Conservation (phyloP, 805 yeast species). For the Hanseniaspora taiwanica region DNA sequence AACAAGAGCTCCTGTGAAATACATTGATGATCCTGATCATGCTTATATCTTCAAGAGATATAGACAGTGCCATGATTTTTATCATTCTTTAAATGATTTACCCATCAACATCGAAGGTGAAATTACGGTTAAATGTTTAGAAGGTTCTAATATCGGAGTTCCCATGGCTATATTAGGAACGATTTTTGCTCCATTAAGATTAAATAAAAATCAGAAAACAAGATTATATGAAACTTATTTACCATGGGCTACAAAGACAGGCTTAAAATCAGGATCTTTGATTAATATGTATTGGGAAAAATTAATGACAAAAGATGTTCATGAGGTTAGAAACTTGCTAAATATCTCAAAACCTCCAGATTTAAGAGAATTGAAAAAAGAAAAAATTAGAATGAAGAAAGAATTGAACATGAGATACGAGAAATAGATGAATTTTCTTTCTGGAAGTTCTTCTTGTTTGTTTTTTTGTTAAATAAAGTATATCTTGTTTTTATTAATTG, state of each 20-base stretch:
- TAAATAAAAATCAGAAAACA: slow-evolving; percentile 47
- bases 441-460: no score
- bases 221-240: slow-evolving; percentile 58
- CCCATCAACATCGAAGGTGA: slow-evolving; percentile 96
- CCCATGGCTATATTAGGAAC: slow-evolving; percentile 96
- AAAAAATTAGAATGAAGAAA: slow-evolving; percentile 11
- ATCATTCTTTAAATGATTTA: slow-evolving; percentile 80
- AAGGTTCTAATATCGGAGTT: slow-evolving; percentile 80
- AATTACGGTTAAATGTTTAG: slow-evolving; percentile 82
- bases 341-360: slow-evolving; percentile 73
- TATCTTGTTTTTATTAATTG: no score
- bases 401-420: slow-evolving; percentile 18
- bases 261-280: slow-evolving; percentile 59
- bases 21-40: slow-evolving; percentile 76
- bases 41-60: slow-evolving; percentile 91
- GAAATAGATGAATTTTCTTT: no score
- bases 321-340: slow-evolving; percentile 56
- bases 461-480: no score
- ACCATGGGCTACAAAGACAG: slow-evolving; percentile 78
- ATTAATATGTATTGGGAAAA: slow-evolving; percentile 91
- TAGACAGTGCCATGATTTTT: slow-evolving; percentile 94
- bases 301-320: slow-evolving; percentile 54
- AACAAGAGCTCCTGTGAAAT: slow-evolving; percentile 77
- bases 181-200: slow-evolving; percentile 71
- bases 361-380: slow-evolving; percentile 45